Evolutionary conservation across 768 basidiomycete genomes (phyloP), one percentile per base, ranked within the genome.

Genomic region (Clitopilus passeckerianus): DNA sequence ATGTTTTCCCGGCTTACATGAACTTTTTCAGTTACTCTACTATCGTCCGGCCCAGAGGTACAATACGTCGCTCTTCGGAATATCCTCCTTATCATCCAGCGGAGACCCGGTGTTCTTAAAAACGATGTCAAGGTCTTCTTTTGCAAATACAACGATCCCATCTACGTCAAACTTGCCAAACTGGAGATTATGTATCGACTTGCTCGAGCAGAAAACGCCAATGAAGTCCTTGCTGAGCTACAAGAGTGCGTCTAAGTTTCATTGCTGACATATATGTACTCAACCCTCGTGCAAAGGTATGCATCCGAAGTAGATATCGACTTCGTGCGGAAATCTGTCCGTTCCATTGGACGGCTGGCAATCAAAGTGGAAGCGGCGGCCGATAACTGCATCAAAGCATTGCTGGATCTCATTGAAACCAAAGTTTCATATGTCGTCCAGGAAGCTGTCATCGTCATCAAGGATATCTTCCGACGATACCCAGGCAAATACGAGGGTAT

Each of bases 141-240:
- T 76, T 98, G 95, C 90, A 98, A 99, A 74, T 99, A 98, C 73
- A 98, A 98, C 71, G 97, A 98, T 67, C 97, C 97, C 1, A 97
- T 98, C 65, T 99, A 98, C 71, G 93, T 98, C 71, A 98, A 99
- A 71, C 81, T 99, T 30, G 96, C 95, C 54, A 98, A 99, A 67
- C 79, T 99, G 56, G 97, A 98, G 73, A 98, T 98, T 68, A 98
- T 99, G 92, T 98, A 98, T 73, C 87, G 97, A 9, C 80, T 99
- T 18, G 94, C 95, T 8, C 85, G 93, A n/a, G 88, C 93, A 60
- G 93, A 95, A 69, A 99, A 98, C 70, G 91, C 91, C 18, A 82
- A 81, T 61, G 94, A 98, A 68, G 95, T 99, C 0, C 77, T 99
- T 14, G 88, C 95, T 33, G 97, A 98, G 73, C 76, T 99, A 20